Evolutionary conservation across 192 early-diverging fungal genomes (phyloP).

Genomic region (Gorgonomyces haynaldii): DNA sequence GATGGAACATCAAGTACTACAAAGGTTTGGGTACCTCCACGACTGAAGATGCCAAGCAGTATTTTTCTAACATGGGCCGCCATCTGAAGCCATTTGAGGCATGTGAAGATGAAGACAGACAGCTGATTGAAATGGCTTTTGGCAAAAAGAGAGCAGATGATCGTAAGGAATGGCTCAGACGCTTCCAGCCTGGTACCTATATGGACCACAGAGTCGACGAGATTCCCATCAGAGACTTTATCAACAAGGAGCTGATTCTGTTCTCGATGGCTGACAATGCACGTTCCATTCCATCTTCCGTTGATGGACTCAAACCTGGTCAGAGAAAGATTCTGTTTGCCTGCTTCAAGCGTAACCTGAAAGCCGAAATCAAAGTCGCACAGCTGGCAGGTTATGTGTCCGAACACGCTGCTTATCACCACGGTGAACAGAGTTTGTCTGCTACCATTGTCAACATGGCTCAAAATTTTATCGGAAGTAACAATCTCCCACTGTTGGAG

Average conservation of each 20-base stretch:
- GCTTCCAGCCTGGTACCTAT: constrained; percentile 71
- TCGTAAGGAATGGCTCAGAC: constrained; percentile 86
- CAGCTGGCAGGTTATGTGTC: constrained; percentile 81
- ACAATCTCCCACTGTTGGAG: constrained; percentile 78
- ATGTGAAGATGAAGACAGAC: constrained; percentile 45
- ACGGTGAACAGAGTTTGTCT: constrained; percentile 76
- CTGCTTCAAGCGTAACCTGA: constrained; percentile 71
- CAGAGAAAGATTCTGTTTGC: constrained; percentile 91
- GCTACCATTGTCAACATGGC: constrained; percentile 87
- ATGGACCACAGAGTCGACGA: constrained; percentile 69
- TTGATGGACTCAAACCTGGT: constrained; percentile 94
- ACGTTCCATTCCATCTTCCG: constrained; percentile 84
- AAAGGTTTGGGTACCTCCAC: constrained; percentile 93
- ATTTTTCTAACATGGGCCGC: constrained; percentile 68
- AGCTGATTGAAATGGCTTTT: constrained; percentile 93
- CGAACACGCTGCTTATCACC: constrained; percentile 86
- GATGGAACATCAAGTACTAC: constrained; percentile 89
- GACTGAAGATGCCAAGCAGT: constrained; percentile 73
- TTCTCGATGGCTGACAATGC: constrained; percentile 92
- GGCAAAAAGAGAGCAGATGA: constrained; percentile 87
- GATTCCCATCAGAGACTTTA: constrained; percentile 80
- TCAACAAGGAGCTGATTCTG: constrained; percentile 88
- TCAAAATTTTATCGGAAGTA: constrained; percentile 89
- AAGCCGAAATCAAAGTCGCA: constrained; percentile 76
- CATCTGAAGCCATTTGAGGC: constrained; percentile 73